Percentiles rank a stretch among this genome's conserved stretches.
Evolutionary conservation across 768 basidiomycete species (phyloP).

Genomic region (Suillus decipiens): DNA sequence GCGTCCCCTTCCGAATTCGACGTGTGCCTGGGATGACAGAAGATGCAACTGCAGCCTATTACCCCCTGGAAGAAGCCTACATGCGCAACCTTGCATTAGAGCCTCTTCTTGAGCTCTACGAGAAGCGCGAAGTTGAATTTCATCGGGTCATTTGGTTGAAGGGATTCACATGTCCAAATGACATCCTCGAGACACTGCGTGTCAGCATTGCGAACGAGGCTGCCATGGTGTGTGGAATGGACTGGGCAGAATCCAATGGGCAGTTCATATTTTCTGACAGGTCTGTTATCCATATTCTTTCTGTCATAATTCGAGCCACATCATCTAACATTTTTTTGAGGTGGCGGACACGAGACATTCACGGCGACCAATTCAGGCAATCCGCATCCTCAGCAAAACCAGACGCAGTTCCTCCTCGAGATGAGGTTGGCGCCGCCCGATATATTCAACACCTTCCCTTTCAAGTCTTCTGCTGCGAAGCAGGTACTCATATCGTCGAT

Average conservation of each 20-base stretch:
- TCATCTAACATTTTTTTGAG: conserved; percentile 38
- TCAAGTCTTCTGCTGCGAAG: conserved; percentile 99
- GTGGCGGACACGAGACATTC: conserved; percentile 97
- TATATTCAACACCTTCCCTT: conserved; percentile 94
- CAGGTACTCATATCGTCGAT: conserved; percentile 96
- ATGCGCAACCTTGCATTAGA: conserved; percentile 92
- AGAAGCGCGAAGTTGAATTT: conserved; percentile 80
- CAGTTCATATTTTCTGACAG: conserved; percentile 98
- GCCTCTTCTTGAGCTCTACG: conserved; percentile 80
- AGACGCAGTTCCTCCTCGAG: conserved; percentile 91
- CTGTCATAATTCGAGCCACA: conserved; percentile 4
- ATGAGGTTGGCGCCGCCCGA: conserved; percentile 74
- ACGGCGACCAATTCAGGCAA: conserved; percentile 97
- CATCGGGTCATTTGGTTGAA: conserved; percentile 95
- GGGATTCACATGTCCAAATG: conserved; percentile 98
- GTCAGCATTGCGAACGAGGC: conserved; percentile 90
- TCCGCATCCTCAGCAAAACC: conserved; percentile 91
- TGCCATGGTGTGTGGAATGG: conserved; percentile 99
- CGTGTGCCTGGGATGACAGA: conserved; percentile 92
- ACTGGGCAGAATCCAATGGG: conserved; percentile 98
- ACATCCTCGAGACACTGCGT: conserved; percentile 94
- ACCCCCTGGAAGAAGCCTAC: conserved; percentile 93
- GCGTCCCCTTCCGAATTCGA: conserved; percentile 90
- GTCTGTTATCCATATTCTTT: conserved; percentile 44
- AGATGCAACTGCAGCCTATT: conserved; percentile 87